Evolutionary conservation across 2,329 filamentous ascomycete genomes (phyloP).

Genomic region (Colletotrichum chlorophyti): DNA sequence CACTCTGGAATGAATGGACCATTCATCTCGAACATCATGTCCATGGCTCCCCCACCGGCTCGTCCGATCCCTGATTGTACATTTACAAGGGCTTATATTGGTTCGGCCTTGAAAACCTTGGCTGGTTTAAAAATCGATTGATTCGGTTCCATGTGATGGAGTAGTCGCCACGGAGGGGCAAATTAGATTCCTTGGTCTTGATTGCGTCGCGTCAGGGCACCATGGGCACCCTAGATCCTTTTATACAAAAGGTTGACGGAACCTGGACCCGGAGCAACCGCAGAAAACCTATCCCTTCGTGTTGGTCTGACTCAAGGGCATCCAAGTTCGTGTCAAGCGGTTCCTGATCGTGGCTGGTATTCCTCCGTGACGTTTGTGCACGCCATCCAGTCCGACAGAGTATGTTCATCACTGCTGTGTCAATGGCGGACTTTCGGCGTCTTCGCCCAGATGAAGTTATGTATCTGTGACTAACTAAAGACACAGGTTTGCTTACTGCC

Average conservation of each 20-base stretch:
- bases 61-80: no score
- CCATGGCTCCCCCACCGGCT: no score
- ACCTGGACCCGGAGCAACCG: conserved; percentile 8
- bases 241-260: conserved; percentile 14
- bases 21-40: no score
- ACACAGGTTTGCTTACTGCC: background rate
- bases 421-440: background rate
- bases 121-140: no score
- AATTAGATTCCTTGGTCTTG: background rate
- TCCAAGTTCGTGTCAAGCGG: background rate
- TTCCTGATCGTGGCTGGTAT: background rate
- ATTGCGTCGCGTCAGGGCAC: background rate
- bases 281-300: background rate
- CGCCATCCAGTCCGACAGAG: background rate
- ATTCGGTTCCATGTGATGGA: background rate
- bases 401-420: conserved; percentile 3
- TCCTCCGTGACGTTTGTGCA: background rate
- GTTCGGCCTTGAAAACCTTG: no score
- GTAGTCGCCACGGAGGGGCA: background rate
- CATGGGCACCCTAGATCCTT: background rate
- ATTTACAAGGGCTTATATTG: no score
- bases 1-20: no score
- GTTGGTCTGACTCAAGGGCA: background rate
- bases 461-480: background rate
- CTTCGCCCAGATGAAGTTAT: background rate